These are phyloP conservation scores for Podaxis sp. DNA, from an alignment of 768 basidiomycete genomes.

Conservation along the genomic window DNA sequence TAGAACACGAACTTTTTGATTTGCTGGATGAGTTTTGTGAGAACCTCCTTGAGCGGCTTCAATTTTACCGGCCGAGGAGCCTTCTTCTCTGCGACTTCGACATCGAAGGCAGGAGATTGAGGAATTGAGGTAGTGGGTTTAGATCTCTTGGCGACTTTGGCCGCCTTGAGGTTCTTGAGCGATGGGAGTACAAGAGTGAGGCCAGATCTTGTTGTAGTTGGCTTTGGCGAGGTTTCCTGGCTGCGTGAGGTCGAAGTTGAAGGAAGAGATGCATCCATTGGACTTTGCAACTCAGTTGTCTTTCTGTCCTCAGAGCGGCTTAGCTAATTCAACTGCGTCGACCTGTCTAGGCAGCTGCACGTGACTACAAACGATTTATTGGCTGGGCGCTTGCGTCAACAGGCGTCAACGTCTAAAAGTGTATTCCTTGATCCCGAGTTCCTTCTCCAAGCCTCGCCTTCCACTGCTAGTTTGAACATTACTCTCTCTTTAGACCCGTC, in stretches of 20 bases:
- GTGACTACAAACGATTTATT: background rate
- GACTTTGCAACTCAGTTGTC: conserved; percentile 16
- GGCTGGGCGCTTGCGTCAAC: background rate
- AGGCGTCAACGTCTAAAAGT: conserved; percentile 6
- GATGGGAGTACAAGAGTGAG: conserved; percentile 69
- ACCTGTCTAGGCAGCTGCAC: background rate
- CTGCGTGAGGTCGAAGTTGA: conserved; percentile 7
- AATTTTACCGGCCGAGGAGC: conserved; percentile 63
- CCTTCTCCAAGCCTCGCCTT: background rate
- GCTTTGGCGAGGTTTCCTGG: conserved; percentile 1
- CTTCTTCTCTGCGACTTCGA: conserved; percentile 40
- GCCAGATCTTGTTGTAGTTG: conserved; percentile 40
- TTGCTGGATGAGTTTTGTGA: conserved; percentile 63
- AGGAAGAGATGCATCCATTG: conserved; percentile 17
- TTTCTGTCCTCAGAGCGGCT: conserved; percentile 17
- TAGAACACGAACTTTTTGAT: conserved; percentile 64
- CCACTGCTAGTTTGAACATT: background rate
- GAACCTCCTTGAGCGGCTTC: conserved; percentile 77
- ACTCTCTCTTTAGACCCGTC: background rate
- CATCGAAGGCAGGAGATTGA: conserved; percentile 20
- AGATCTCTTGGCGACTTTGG: conserved; percentile 51
- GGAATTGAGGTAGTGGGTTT: conserved; percentile 30
- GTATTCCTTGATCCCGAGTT: background rate
- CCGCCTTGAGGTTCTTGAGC: conserved; percentile 58
- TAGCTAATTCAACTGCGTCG: conserved; percentile 9